phyloP scores from a whole-genome alignment of 78 protist genomes.

The Speleostelium caveatum region DNA sequence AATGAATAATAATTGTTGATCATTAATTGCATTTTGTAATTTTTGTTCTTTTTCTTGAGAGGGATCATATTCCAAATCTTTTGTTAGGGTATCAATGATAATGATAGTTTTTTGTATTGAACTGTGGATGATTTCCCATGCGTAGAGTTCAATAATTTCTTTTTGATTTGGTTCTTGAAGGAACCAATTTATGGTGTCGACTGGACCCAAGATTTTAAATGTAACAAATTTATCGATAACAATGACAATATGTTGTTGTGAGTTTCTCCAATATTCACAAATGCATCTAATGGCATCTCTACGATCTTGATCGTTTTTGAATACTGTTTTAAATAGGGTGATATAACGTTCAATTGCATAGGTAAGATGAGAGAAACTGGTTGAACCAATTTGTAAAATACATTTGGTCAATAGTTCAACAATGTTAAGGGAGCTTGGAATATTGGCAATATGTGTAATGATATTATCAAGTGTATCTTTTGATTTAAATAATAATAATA shows the following conservation, averaged over 20 bases:
- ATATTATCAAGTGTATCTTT: slow-evolving; percentile 61
- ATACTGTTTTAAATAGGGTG: slow-evolving; percentile 42
- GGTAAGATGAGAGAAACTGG: slow-evolving; percentile 61
- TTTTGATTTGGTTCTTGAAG: not conserved
- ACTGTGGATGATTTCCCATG: slow-evolving; percentile 59
- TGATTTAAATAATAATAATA: slow-evolving; percentile 32
- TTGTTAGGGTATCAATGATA: slow-evolving; percentile 32
- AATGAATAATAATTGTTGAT: slow-evolving; percentile 46
- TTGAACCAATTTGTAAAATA: slow-evolving; percentile 62
- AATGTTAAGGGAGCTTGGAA: slow-evolving; percentile 19
- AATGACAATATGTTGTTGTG: slow-evolving; percentile 69
- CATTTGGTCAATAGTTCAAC: slow-evolving; percentile 65
- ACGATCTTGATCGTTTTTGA: slow-evolving; percentile 40
- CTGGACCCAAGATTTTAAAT: slow-evolving; percentile 45
- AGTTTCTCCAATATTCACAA: slow-evolving; percentile 39
- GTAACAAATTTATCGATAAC: slow-evolving; percentile 65
- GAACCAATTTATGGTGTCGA: slow-evolving; percentile 23
- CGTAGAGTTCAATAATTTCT: slow-evolving; percentile 19
- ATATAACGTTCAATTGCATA: slow-evolving; percentile 68
- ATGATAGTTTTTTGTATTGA: slow-evolving; percentile 59
- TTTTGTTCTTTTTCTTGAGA: slow-evolving; percentile 26
- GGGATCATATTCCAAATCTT: slow-evolving; percentile 11
- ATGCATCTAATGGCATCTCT: slow-evolving; percentile 36
- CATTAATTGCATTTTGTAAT: slow-evolving; percentile 17
- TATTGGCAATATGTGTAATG: slow-evolving; percentile 7